phyloP scores from a whole-genome alignment of 2,329 filamentous ascomycete genomes.

The Rhynchosporium secalis region DNA sequence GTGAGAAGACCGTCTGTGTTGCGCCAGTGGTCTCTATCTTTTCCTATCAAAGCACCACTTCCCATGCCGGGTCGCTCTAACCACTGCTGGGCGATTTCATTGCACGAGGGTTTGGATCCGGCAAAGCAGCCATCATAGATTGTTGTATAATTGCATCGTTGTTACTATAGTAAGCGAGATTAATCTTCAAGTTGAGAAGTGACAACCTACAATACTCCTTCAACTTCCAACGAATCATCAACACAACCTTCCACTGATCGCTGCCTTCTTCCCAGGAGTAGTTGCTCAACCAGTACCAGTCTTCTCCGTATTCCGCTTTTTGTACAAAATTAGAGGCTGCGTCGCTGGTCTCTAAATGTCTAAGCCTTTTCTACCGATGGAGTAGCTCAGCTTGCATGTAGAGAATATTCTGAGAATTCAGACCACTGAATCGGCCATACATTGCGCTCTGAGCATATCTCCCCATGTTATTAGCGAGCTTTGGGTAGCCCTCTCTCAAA shows the following conservation, averaged over 20 bases:
- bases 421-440: conserved; percentile 2
- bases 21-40: conserved; percentile 14
- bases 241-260: conserved; percentile 4
- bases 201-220: conserved; percentile 16
- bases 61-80: conserved; percentile 11
- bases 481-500: conserved; percentile 3
- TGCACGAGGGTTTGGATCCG: neutral
- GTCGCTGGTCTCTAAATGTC: neutral
- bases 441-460: conserved; percentile 12
- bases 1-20: conserved; percentile 8
- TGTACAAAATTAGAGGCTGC: neutral
- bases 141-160: conserved; percentile 12
- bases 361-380: neutral
- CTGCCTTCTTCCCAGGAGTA: neutral
- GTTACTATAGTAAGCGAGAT: neutral
- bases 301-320: neutral
- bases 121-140: conserved; percentile 3
- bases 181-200: neutral
- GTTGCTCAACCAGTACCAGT: conserved; percentile 10
- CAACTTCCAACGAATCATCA: conserved; percentile 1
- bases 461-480: conserved; percentile 9
- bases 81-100: conserved; percentile 15
- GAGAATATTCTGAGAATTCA: conserved; percentile 10
- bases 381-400: conserved; percentile 15
- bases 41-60: conserved; percentile 11